These are phyloP conservation scores for Colletotrichum sp. DNA, from an alignment of 2,329 filamentous ascomycete genomes.

Conservation along the genomic window DNA sequence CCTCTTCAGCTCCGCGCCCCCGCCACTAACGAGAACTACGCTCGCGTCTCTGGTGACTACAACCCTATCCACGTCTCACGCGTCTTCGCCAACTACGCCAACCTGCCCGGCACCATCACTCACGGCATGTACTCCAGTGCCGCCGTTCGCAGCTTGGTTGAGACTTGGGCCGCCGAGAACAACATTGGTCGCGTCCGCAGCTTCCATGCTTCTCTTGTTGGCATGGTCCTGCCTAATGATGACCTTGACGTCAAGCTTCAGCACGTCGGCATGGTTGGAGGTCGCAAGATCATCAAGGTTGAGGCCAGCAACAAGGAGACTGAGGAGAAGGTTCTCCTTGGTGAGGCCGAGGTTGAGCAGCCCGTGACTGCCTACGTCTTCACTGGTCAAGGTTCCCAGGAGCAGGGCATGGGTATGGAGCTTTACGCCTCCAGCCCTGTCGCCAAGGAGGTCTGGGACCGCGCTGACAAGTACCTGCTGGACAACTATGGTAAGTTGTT, in stretches of 20 bases:
- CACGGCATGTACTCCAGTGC: conserved; percentile 99
- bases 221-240: conserved; percentile 98
- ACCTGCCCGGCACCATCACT: conserved; percentile 94
- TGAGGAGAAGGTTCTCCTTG: conserved; percentile 93
- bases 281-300: conserved; percentile 99
- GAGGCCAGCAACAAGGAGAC: conserved; percentile 95
- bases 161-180: conserved; percentile 99
- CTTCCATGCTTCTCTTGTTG: conserved; percentile 96
- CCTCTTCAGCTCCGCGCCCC: conserved; percentile 89
- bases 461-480: conserved; percentile 96
- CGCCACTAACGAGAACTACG: conserved; percentile 96
- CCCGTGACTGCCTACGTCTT: conserved; percentile 97
- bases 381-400: conserved; percentile 96
- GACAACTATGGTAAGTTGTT: conserved; percentile 88
- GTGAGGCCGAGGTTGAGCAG: conserved; percentile 97
- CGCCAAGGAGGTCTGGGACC: conserved; percentile 96
- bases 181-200: conserved; percentile 96
- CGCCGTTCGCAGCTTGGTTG: conserved; percentile 91
- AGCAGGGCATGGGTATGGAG: conserved; percentile 99
- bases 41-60: conserved; percentile 96
- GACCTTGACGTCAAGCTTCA: conserved; percentile 93
- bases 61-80: conserved; percentile 99
- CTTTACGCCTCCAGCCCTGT: conserved; percentile 92
- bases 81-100: conserved; percentile 94
- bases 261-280: conserved; percentile 96